Evolutionary conservation across 495 filamentous ascomycete genomes (phyloP).

Genomic region (Penicillium angulare): DNA sequence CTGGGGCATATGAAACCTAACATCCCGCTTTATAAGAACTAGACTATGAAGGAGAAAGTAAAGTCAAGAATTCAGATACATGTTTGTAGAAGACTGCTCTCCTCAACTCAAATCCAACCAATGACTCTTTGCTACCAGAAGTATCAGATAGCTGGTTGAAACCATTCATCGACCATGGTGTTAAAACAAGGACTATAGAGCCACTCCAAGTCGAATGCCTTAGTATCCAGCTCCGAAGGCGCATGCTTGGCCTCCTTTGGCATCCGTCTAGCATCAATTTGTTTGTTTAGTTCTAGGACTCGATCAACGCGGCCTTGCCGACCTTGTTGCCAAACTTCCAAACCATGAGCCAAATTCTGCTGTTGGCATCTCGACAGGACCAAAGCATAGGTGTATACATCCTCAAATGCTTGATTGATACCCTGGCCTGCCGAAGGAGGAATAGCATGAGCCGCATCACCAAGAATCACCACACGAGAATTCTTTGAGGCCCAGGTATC

Average conservation of each 20-base stretch:
- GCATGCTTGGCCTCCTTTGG: slow-evolving; percentile 13
- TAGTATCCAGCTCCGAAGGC: slow-evolving; percentile 25
- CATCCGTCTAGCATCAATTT: slow-evolving; percentile 35
- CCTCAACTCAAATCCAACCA: neutral
- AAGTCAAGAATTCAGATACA: too few relatives aligned
- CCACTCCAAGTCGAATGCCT: slow-evolving; percentile 31
- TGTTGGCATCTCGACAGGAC: slow-evolving; percentile 8
- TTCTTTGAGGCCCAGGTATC: slow-evolving; percentile 33
- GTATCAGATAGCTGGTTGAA: neutral
- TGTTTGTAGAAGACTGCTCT: too few relatives aligned
- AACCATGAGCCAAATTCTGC: slow-evolving; percentile 1
- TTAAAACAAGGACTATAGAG: slow-evolving; percentile 30
- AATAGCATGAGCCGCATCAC: slow-evolving; percentile 50
- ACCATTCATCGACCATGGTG: slow-evolving; percentile 24
- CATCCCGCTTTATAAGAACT: too few relatives aligned
- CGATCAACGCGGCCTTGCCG: slow-evolving; percentile 30
- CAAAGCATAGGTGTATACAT: slow-evolving; percentile 29
- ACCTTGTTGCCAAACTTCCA: slow-evolving; percentile 31
- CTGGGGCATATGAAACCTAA: too few relatives aligned
- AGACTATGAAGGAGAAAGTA: too few relatives aligned
- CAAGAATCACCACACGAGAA: slow-evolving; percentile 37
- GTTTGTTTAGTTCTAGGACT: slow-evolving; percentile 27
- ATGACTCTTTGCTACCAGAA: neutral
- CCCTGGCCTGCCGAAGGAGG: slow-evolving; percentile 47
- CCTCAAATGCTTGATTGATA: slow-evolving; percentile 42